These are phyloP conservation scores for Senna siamea DNA, from an alignment of 306 rosid genomes.

Conservation along the genomic window DNA sequence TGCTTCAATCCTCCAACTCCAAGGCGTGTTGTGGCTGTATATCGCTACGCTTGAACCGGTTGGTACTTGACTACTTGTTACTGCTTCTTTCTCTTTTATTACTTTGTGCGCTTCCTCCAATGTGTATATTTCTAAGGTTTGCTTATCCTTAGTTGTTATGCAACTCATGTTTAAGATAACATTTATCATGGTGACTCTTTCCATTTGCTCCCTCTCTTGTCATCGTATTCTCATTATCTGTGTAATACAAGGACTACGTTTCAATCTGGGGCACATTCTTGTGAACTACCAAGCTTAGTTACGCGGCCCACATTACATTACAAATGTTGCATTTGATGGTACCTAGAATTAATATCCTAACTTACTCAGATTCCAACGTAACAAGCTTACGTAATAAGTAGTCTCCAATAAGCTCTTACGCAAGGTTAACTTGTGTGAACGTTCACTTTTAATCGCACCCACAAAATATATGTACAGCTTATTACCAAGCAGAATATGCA, in stretches of 20 bases:
- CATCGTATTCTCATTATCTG: background rate
- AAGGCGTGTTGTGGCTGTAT: conserved; percentile 46
- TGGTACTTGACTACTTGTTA: background rate
- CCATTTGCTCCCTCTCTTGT: background rate
- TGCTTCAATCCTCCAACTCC: conserved; percentile 23
- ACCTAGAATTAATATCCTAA: background rate
- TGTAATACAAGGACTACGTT: background rate
- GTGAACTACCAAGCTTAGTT: background rate
- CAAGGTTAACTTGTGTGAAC: too few relatives aligned
- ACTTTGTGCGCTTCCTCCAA: background rate
- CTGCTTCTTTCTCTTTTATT: background rate
- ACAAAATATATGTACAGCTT: too few relatives aligned
- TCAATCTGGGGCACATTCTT: background rate
- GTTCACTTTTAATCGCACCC: too few relatives aligned
- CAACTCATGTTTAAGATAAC: background rate
- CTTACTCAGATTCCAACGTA: background rate
- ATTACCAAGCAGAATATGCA: too few relatives aligned
- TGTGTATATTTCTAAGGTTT: background rate
- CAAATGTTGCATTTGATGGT: too few relatives aligned
- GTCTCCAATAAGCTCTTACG: too few relatives aligned
- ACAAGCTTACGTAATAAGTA: background rate
- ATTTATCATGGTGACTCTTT: background rate
- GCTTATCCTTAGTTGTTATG: background rate
- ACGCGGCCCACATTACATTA: background rate
- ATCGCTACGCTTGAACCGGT: conserved; percentile 28